phyloP scores from a whole-genome alignment of 2,329 filamentous ascomycete genomes.

The Cordyceps tenuipes region DNA sequence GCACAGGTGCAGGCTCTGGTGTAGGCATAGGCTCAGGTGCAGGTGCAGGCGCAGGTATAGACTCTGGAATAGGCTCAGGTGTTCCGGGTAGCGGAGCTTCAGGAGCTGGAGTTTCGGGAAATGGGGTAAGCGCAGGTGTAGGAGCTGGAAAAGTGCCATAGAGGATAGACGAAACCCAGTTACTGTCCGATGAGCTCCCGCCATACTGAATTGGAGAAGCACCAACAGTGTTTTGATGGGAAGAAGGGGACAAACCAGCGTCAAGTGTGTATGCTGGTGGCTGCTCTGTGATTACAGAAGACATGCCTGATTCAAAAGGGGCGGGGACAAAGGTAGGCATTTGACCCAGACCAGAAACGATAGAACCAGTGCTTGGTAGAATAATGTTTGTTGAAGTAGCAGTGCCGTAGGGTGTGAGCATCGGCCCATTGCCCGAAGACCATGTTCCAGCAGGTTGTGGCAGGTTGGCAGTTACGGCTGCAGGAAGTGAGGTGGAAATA shows the following conservation, averaged over 20 bases:
- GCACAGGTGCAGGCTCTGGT: background rate
- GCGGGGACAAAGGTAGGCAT: background rate
- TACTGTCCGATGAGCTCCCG: background rate
- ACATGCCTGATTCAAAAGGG: background rate
- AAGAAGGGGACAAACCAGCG: background rate
- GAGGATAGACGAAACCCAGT: slow-evolving; percentile 11
- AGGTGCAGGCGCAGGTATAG: background rate
- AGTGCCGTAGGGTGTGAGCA: background rate
- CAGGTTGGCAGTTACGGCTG: slow-evolving; percentile 1
- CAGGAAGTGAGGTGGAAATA: background rate
- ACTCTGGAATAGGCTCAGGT: slow-evolving; percentile 17
- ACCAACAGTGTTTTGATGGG: background rate
- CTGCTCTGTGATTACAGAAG: background rate
- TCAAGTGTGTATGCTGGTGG: slow-evolving; percentile 6
- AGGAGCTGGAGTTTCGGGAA: slow-evolving; percentile 11
- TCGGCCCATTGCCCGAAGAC: background rate
- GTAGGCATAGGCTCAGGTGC: slow-evolving; percentile 15
- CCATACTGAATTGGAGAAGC: background rate
- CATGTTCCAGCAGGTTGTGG: background rate
- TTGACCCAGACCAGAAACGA: slow-evolving; percentile 2
- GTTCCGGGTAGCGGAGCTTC: background rate
- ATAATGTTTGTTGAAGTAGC: background rate
- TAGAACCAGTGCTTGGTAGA: background rate
- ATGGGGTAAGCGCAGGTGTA: slow-evolving; percentile 23
- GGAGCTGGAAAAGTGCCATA: slow-evolving; percentile 20